Evolutionary conservation across 176 grass and related monocot genomes (phyloP).

Genomic region (Ensete ventricosum): DNA sequence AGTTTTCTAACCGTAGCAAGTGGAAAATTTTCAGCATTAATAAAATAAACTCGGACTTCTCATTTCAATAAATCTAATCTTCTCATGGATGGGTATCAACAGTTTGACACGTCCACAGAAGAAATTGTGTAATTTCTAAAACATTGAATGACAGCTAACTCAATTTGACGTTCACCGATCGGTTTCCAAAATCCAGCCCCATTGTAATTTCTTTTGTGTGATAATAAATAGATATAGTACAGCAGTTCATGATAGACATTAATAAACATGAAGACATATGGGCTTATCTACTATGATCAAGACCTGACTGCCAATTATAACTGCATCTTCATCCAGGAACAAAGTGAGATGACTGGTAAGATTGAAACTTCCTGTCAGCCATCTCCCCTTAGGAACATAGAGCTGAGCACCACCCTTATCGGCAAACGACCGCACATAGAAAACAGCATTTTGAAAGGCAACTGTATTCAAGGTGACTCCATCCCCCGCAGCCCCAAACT

Average conservation of each 20-base stretch:
- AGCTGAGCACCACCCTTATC: conserved; percentile 93
- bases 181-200: too few relatives aligned
- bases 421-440: conserved; percentile 74
- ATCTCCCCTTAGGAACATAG: conserved; percentile 75
- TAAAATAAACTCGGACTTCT: background rate
- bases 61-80: too few relatives aligned
- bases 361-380: conserved; percentile 97
- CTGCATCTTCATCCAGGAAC: conserved; percentile 64
- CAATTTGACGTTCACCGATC: too few relatives aligned
- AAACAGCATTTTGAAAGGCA: conserved; percentile 87
- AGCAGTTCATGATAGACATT: too few relatives aligned
- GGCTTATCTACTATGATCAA: background rate
- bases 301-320: conserved; percentile 67
- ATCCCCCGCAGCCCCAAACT: conserved; percentile 87
- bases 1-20: background rate
- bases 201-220: too few relatives aligned
- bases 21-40: background rate
- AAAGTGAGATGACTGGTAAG: conserved; percentile 84
- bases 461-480: conserved; percentile 69
- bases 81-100: too few relatives aligned
- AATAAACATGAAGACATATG: too few relatives aligned
- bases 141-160: too few relatives aligned
- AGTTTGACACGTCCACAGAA: too few relatives aligned
- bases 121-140: too few relatives aligned
- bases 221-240: too few relatives aligned